phyloP scores from a whole-genome alignment of 2,329 filamentous ascomycete species.

The Raffaelea albimanens region DNA sequence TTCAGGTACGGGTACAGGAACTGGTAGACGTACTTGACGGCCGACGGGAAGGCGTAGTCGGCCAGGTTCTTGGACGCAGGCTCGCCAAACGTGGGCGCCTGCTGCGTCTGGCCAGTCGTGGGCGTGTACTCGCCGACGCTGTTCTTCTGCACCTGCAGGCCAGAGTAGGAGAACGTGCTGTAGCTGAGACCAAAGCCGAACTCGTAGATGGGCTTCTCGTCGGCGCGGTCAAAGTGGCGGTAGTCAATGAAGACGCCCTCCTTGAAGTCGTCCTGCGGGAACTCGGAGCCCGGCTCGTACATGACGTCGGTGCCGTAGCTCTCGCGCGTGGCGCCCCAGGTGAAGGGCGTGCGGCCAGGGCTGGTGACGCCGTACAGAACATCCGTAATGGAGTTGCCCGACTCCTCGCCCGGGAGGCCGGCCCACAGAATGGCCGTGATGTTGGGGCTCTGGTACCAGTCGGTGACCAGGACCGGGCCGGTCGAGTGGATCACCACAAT shows the following conservation, averaged over 20 bases:
- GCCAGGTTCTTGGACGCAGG: slow-evolving; percentile 51
- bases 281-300: slow-evolving; percentile 49
- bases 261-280: slow-evolving; percentile 63
- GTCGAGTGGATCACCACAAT: slow-evolving; percentile 85
- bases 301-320: slow-evolving; percentile 63
- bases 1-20: slow-evolving; percentile 68
- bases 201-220: slow-evolving; percentile 63
- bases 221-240: slow-evolving; percentile 60
- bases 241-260: slow-evolving; percentile 81
- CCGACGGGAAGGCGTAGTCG: slow-evolving; percentile 60
- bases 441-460: slow-evolving; percentile 68
- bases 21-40: slow-evolving; percentile 40
- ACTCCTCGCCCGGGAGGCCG: slow-evolving; percentile 74
- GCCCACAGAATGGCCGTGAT: slow-evolving; percentile 79
- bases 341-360: slow-evolving; percentile 73
- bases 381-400: slow-evolving; percentile 68
- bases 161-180: slow-evolving; percentile 68
- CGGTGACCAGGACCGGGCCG: slow-evolving; percentile 66
- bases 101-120: slow-evolving; percentile 47
- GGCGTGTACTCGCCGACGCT: slow-evolving; percentile 45
- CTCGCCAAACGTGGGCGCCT: slow-evolving; percentile 52
- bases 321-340: slow-evolving; percentile 57
- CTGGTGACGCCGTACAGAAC: slow-evolving; percentile 57
- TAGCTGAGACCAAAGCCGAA: slow-evolving; percentile 77
- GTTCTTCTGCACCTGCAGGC: slow-evolving; percentile 46